Base-by-base conservation (phyloP, 140 eudicot genomes). In the Flaveria floridana region DNA sequence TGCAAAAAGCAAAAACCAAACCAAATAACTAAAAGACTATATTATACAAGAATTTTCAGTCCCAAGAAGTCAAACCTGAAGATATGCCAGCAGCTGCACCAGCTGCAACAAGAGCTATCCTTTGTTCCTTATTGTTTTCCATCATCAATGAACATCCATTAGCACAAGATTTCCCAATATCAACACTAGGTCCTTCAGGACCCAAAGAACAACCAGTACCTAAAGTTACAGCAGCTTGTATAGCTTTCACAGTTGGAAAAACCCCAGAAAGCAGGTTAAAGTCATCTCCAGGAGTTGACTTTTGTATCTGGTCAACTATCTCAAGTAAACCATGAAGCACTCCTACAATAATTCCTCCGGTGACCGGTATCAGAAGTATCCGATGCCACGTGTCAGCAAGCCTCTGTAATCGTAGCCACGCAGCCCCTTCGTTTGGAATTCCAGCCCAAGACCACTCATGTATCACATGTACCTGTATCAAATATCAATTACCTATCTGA, bases 371-470 rank as follows among this genome's bases (percentile, higher is more conserved):
- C 47, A 94, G 55, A 77, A 94, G 99, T 68, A 90, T 90, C 61
- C 99, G 82, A 81, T 94, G 99, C 99, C 99, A 94, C 0, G 99
- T 94, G 78, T 90, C 99, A 28, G 95, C 95, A 68, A 90, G 75
- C 68, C 90, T 83, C 77, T 94, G 97, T 58, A 94, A 61, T 14
- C 97, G 95, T 39, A 94, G 88, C 97, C 99, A 94, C 48, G 94
- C 94, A 76, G 97, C 99, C 66, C 97, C 99, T 70, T 94, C 99
- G 15, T 90, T 88, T 34, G 99, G 99, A 20, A 97, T 94, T 53
- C 99, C 99, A 66, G 99, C 99, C 99, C 99, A 94, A 26, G 92
- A 95, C 97, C 97, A 90, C 81, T 89, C 97, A 85, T 90, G 99
- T 83, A 94, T 80, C 65, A 90, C 84, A 81, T 94, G 99, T 41